Evolutionary conservation across 176 grass and related monocot genomes (phyloP), one percentile per base, ranked within the genome.

Genomic region (Aegilops longissima): DNA sequence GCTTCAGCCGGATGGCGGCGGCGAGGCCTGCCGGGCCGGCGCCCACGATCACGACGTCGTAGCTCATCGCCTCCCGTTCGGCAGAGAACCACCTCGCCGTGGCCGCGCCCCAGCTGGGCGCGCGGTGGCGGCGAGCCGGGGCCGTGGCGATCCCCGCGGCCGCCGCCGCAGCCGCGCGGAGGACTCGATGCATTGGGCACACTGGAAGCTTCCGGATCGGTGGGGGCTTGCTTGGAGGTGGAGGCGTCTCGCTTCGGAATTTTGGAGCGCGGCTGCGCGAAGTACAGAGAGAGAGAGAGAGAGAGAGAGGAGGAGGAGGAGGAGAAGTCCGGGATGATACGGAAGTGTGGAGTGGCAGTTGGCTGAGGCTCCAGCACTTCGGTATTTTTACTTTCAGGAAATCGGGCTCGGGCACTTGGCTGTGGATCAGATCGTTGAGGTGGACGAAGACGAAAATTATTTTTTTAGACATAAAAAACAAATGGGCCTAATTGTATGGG

Each of bases 21-120:
- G 97, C 88, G 29, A 96, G 81, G 71, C 97, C 96, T 38, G 97
- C 97, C 1, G 97, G 97, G 31, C 93, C 93, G 0, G 90, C 93
- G 18, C 96, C 93, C 31, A 98, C 93, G 75, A 98, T 87, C 51
- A 94, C 97, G 35, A 96, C 94, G 59, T 96, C 92, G 86, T 98
- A 96, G 85, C 78, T 92, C 66, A 98, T 80, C 73, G 86, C 70
- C 80, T 98, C 97, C 82, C 97, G 81, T 36, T 82, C 89, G 4
- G 29, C 66, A 85, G 86, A 85, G 17, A 93, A 83, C 29, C 92
- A 77, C 80, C 90, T 70, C 61, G n/a, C 52, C 1, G 84, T 27
- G 36, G 66, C 38, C 79, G 80, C 40, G 49, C 76, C 69, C 89
- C 85, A 81, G 61, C 49, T 21, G 9, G 69, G 81, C 29, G 68